phyloP scores from a whole-genome alignment of 352 stramenopile genomes.

The Lagenidium sp. region DNA sequence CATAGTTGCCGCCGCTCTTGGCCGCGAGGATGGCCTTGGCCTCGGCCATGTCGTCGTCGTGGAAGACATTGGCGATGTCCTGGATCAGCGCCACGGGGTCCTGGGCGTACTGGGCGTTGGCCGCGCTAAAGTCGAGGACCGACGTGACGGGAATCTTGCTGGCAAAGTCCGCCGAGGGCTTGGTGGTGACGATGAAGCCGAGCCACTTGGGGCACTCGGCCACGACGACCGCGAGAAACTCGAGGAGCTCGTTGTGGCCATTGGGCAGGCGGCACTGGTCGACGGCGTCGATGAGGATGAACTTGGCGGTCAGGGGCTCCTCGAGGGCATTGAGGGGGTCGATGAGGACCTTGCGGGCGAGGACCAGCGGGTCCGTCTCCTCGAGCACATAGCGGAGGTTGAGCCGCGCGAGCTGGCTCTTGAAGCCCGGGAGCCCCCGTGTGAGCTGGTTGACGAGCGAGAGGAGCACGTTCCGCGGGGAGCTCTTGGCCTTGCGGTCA shows the following conservation, averaged over 20 bases:
- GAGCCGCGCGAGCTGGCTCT: slow-evolving; percentile 71
- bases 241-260: slow-evolving; percentile 53
- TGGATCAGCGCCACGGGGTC: slow-evolving; percentile 46
- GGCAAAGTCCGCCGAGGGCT: slow-evolving; percentile 50
- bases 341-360: slow-evolving; percentile 66
- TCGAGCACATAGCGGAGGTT: slow-evolving; percentile 80
- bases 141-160: slow-evolving; percentile 55
- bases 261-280: slow-evolving; percentile 44
- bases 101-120: slow-evolving; percentile 46
- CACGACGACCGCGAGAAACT: slow-evolving; percentile 51
- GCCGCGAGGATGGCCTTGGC: slow-evolving; percentile 43
- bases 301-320: slow-evolving; percentile 44
- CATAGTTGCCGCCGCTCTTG: slow-evolving; percentile 70
- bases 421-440: slow-evolving; percentile 50
- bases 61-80: slow-evolving; percentile 46
- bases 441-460: slow-evolving; percentile 81
- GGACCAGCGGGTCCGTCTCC: slow-evolving; percentile 53
- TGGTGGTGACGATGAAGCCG: slow-evolving; percentile 59
- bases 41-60: slow-evolving; percentile 24
- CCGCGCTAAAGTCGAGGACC: slow-evolving; percentile 60
- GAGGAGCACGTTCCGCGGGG: slow-evolving; percentile 58
- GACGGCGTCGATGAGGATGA: slow-evolving; percentile 65
- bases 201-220: slow-evolving; percentile 64
- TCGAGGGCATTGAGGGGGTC: slow-evolving; percentile 64
- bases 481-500: slow-evolving; percentile 65